Percentiles rank a stretch among this genome's conserved stretches.
Evolutionary conservation across 352 stramenopile genomes (phyloP).

Genomic region (Globisporangium recalcitrans): DNA sequence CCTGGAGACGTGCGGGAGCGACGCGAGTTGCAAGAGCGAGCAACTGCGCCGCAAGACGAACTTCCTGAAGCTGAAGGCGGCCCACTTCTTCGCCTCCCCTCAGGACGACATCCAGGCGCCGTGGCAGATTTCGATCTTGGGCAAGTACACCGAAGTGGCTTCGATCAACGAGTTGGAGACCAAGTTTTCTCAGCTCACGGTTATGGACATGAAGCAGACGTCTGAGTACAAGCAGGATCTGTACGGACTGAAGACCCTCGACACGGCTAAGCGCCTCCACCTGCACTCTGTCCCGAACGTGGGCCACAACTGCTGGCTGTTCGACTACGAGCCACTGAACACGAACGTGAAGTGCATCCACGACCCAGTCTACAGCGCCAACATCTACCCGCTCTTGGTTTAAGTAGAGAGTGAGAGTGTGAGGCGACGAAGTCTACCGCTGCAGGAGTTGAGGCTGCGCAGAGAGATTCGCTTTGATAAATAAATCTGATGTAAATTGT

Average conservation of each 20-base stretch:
- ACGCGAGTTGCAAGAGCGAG: constrained; percentile 19
- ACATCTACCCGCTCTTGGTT: too few species aligned
- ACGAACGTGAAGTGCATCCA: too few species aligned
- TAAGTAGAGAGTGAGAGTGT: too few species aligned
- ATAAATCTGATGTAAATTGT: too few species aligned
- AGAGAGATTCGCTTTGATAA: too few species aligned
- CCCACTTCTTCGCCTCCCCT: constrained; percentile 43
- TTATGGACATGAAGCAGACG: constrained; percentile 32
- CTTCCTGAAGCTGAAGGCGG: constrained; percentile 29
- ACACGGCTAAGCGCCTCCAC: constrained; percentile 21
- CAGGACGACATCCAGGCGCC: constrained; percentile 29
- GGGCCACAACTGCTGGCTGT: constrained; percentile 29
- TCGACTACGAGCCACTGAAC: constrained; percentile 8
- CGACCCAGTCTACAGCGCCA: too few species aligned
- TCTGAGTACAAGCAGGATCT: constrained; percentile 34
- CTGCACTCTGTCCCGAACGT: constrained; percentile 21
- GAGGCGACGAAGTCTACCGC: too few species aligned
- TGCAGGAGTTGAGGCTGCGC: too few species aligned
- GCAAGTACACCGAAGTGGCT: constrained; percentile 33
- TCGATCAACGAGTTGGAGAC: constrained; percentile 23
- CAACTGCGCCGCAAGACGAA: constrained; percentile 25
- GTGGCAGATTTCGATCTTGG: constrained; percentile 32
- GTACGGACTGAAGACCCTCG: constrained; percentile 31
- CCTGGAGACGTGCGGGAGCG: constrained; percentile 20
- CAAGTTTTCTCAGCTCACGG: constrained; percentile 22